These are phyloP conservation scores for Saccharomyces jurei DNA, from an alignment of 805 yeast genomes.

Conservation along the genomic window DNA sequence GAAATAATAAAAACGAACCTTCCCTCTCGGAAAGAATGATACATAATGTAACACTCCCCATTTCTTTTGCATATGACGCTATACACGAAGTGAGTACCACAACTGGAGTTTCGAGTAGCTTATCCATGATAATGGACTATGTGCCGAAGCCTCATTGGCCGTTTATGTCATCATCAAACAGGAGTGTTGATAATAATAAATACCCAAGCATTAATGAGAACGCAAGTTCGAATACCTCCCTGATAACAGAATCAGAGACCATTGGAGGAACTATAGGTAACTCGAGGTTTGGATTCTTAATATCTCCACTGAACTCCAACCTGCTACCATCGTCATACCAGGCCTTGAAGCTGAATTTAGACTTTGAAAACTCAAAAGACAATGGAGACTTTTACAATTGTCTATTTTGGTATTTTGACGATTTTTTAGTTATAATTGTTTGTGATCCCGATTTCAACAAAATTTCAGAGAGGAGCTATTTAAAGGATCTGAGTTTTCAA, in stretches of 20 bases:
- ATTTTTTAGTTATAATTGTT: slow-evolving; percentile 20
- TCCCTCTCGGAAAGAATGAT: slow-evolving; percentile 13
- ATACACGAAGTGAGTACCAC: slow-evolving; percentile 30
- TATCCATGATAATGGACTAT: slow-evolving; percentile 23
- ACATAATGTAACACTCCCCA: slow-evolving; percentile 27
- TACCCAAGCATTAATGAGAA: background rate
- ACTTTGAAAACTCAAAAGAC: slow-evolving; percentile 7
- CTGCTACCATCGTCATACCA: slow-evolving; percentile 22
- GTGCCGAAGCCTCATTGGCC: slow-evolving; percentile 18
- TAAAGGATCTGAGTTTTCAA: slow-evolving; percentile 20
- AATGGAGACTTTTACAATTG: slow-evolving; percentile 12
- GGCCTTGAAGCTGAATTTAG: slow-evolving; percentile 13
- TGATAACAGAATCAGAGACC: background rate
- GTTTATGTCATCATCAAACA: background rate
- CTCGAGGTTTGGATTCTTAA: slow-evolving; percentile 22
- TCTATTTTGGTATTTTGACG: slow-evolving; percentile 27
- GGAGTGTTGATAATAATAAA: background rate
- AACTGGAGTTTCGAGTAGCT: slow-evolving; percentile 27
- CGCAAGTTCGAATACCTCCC: background rate
- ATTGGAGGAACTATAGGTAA: background rate
- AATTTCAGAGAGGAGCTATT: slow-evolving; percentile 24
- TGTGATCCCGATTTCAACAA: slow-evolving; percentile 18
- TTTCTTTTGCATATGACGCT: slow-evolving; percentile 29
- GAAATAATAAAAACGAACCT: background rate
- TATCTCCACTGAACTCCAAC: slow-evolving; percentile 23